phyloP scores from a whole-genome alignment of 2,329 filamentous ascomycete genomes.

The Fusarium chuoi region DNA sequence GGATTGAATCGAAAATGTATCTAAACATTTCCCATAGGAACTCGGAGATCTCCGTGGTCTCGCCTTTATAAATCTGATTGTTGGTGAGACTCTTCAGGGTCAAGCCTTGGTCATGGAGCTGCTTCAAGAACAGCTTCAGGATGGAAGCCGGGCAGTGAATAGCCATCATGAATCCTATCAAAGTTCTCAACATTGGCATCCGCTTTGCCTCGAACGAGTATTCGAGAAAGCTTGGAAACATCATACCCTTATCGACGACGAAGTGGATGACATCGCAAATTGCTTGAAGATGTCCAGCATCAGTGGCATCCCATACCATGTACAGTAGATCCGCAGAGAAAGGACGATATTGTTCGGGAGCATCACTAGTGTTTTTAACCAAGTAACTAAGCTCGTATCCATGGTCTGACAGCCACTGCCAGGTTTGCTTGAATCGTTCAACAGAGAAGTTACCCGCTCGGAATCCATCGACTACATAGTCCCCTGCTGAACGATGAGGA shows the following conservation, averaged over 20 bases:
- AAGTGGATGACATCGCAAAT: not conserved
- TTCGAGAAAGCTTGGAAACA: not conserved
- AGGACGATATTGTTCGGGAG: not conserved
- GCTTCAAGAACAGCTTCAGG: not conserved
- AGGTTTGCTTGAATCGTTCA: not conserved
- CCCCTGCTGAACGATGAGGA: not conserved
- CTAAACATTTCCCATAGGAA: not conserved
- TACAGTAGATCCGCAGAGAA: not conserved
- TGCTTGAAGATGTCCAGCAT: not conserved
- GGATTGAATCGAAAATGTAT: not conserved
- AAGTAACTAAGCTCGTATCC: not conserved
- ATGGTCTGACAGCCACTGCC: not conserved
- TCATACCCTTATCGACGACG: not conserved
- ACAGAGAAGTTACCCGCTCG: not conserved
- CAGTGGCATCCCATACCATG: not conserved
- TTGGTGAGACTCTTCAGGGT: not conserved
- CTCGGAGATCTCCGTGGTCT: not conserved
- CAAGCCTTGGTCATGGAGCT: not conserved
- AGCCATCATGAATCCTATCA: not conserved
- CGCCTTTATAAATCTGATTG: not conserved
- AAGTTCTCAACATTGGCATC: rapidly evolving
- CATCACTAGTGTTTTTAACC: no score
- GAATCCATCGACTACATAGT: not conserved
- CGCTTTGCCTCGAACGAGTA: rapidly evolving
- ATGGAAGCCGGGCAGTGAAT: not conserved